Evolutionary conservation across 129 eudicot genomes (phyloP).

Genomic region (Smallanthus sonchifolius): DNA sequence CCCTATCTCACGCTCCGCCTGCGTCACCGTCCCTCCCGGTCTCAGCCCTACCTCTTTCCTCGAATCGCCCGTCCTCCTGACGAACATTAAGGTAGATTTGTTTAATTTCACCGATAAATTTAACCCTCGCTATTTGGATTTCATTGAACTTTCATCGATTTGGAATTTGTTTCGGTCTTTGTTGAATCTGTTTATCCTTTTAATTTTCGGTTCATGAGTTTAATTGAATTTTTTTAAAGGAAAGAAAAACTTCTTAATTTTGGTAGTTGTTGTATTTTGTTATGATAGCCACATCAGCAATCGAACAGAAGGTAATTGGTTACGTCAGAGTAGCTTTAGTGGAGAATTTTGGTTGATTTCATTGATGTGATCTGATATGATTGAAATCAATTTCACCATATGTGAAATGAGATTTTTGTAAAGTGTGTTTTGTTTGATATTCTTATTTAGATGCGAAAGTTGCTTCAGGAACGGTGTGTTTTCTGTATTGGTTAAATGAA

Average conservation of each 20-base stretch:
- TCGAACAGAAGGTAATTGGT: conserved; percentile 16
- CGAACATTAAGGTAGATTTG: conserved; percentile 66
- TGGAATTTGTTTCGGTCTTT: neutral
- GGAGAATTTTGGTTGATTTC: conserved; percentile 34
- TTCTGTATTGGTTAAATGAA: conserved; percentile 30
- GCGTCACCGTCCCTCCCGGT: conserved; percentile 72
- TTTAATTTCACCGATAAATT: neutral
- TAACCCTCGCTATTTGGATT: conserved; percentile 6
- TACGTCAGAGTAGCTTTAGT: conserved; percentile 26
- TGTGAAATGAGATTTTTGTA: conserved; percentile 30
- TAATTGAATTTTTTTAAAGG: neutral
- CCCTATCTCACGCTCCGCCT: conserved; percentile 82
- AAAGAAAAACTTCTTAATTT: neutral
- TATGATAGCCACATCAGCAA: conserved; percentile 20
- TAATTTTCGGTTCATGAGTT: neutral
- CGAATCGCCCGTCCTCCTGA: conserved; percentile 87
- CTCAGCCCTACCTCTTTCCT: conserved; percentile 96
- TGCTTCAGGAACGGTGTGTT: conserved; percentile 32
- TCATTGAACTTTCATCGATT: conserved; percentile 12
- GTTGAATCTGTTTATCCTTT: neutral
- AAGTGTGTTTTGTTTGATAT: conserved; percentile 42
- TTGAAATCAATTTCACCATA: conserved; percentile 22
- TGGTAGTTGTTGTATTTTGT: conserved; percentile 1
- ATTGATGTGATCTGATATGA: conserved; percentile 28
- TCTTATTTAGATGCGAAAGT: conserved; percentile 21